These are phyloP conservation scores for Candida schatavii DNA, from an alignment of 805 yeast genomes.

Conservation along the genomic window DNA sequence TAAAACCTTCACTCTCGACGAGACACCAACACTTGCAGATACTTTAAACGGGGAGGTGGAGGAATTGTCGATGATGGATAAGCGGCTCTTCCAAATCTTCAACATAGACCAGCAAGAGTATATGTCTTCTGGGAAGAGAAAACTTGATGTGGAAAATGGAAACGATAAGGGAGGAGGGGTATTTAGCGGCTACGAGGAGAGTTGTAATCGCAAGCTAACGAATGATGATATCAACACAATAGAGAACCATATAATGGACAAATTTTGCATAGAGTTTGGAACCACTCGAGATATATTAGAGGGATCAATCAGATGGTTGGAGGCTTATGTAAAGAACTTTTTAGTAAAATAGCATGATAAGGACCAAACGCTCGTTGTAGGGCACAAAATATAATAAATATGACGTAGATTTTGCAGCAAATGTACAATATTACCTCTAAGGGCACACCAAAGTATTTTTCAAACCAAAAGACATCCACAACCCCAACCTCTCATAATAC, in stretches of 20 bases:
- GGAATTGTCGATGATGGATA: constrained; percentile 25
- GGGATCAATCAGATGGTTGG: not conserved
- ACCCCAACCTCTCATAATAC: no score
- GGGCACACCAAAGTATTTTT: no score
- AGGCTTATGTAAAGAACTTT: not conserved
- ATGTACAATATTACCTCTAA: no score
- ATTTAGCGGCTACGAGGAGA: not conserved
- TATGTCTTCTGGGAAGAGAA: constrained; percentile 5
- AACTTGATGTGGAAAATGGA: constrained; percentile 3
- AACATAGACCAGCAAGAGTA: constrained; percentile 13
- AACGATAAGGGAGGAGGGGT: not conserved
- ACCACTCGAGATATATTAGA: constrained; percentile 5
- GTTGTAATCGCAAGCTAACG: not conserved
- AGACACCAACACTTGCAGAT: not conserved
- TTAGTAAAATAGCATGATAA: no score
- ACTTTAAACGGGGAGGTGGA: constrained; percentile 7
- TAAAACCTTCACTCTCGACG: constrained; percentile 8
- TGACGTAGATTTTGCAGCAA: no score
- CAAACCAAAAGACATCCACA: no score
- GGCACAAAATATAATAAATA: no score
- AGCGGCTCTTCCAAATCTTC: constrained; percentile 32
- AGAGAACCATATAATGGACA: constrained; percentile 9
- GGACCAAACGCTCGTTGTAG: no score
- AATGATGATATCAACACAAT: constrained; percentile 3
- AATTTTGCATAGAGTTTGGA: constrained; percentile 8